Evolutionary conservation across 371 early-diverging fungal species (phyloP), one percentile per base, ranked within the genome.

Genomic region (Mortierella sp.): DNA sequence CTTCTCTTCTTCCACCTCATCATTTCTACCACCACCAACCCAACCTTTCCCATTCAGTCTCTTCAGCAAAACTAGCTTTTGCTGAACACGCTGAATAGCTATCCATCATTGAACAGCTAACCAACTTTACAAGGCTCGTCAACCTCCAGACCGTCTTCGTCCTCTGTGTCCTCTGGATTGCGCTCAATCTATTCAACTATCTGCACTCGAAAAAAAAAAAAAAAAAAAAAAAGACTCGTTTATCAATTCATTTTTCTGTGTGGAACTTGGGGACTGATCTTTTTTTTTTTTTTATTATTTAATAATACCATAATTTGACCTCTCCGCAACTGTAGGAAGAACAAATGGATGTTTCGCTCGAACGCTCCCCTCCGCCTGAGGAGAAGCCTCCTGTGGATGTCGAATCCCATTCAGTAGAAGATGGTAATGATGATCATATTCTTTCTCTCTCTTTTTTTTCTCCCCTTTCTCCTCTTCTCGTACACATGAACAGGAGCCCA

Each of bases 121-220:
- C 47, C 44, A 26, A 62, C 53, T 60, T 73, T 58, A 53, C 57
- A n/a, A 57, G 52, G 30, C 59, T 66, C 70, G 66, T 57, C 70
- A 62, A 62, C 50, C 68, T 63, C 50, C 80, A 79, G 51, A 50
- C 59, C 19, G 58, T 79, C 56, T 67, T 79, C 45, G 63, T 79
- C 67, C 70, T 79, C 73, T 73, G 69, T 53, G 62, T 57, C 26
- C 60, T 79, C 60, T 5, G 69, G 25, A 52, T 79, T 46, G 68
- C 70, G 58, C n/a, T n/a, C n/a, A n/a, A n/a, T n/a, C n/a, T n/a
- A n/a, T 79, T 62, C 70, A 37, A 79, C 46, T 79, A 73, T 60
- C 61, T 79, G 12, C 56, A 55, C 57, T 57, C 66, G 57, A 77
- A 77, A 64, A 79, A 73, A 73, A 73, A 73, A 79, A 77, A 66